Percentiles rank a stretch among this genome's conserved stretches.
phyloP scores from a whole-genome alignment of 768 basidiomycete genomes.

The Amanita pseudoporphyria region DNA sequence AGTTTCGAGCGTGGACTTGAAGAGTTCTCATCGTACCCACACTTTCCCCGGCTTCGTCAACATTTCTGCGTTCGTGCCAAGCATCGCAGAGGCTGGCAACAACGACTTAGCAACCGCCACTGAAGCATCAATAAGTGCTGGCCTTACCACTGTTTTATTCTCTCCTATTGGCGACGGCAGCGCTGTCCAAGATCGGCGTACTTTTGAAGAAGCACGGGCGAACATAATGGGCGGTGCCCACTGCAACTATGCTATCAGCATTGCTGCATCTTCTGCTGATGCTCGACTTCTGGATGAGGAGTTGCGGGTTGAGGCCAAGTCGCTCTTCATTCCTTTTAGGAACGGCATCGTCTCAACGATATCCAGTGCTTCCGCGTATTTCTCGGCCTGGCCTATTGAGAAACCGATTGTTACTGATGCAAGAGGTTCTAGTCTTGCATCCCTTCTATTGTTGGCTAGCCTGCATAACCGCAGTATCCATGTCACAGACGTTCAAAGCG shows the following conservation, averaged over 20 bases:
- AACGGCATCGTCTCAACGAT: constrained; percentile 43
- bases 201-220: constrained; percentile 60
- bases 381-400: constrained; percentile 81
- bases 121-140: constrained; percentile 77
- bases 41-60: constrained; percentile 90
- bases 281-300: constrained; percentile 59
- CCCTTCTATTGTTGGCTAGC: constrained; percentile 87
- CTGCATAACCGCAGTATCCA: constrained; percentile 85
- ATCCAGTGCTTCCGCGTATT: constrained; percentile 75
- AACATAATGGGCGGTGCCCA: constrained; percentile 58
- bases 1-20: constrained; percentile 85
- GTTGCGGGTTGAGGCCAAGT: constrained; percentile 69
- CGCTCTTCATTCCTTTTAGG: constrained; percentile 76
- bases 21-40: constrained; percentile 86
- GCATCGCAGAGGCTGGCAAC: constrained; percentile 41
- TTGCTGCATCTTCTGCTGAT: constrained; percentile 69
- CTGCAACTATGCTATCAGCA: constrained; percentile 81
- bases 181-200: constrained; percentile 54
- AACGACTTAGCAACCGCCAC: constrained; percentile 59
- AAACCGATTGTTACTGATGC: constrained; percentile 96
- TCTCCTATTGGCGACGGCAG: constrained; percentile 58
- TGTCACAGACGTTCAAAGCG: constrained; percentile 78
- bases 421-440: constrained; percentile 84
- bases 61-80: constrained; percentile 78
- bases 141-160: constrained; percentile 81